Evolutionary conservation across 2,329 filamentous ascomycete species (phyloP), one percentile per base, ranked within the genome.

Genomic region (Taxawa tesnikishii): DNA sequence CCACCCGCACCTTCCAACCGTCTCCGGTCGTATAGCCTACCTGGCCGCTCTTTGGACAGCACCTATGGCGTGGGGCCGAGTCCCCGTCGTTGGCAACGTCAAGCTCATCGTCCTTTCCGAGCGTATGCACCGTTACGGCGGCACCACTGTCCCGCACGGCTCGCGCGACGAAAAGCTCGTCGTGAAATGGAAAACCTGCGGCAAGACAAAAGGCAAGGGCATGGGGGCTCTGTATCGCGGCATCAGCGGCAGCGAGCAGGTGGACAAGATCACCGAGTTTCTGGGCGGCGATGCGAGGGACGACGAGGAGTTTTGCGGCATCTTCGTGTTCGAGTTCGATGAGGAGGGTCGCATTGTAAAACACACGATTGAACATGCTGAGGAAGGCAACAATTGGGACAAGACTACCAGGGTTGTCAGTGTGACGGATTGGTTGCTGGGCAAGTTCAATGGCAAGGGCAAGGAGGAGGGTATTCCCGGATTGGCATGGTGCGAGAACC

Each of bases 311-410:
- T 96, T 96, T 46, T 83, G 77, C 1, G 90, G 90, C 0, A 58
- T 96, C 8, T 98, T 96, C 57, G 79, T 94, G 37, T 98, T 98
- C 54, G 83, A 93, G 43, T 98, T 98, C 53, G 90, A 96, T 50
- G 68, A 75, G 28, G 72, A 93, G 46, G 90, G 90, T 1, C 70
- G 84, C 41, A 75, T 98, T 21, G 59, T 81, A 29, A 84, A 75
- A 44, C 90, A 96, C 55, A 93, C 83, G 0, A 96, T 98, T 48
- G 90, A 98, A 59, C 83, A 93, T 58, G 81, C 83, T 1, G 81
- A 94, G 47, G 79, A 90, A 47, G 77, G 79, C 11, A 74, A 79
- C 24, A 75, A 83, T 38, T 92, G 80, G 75, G 87, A 94, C 47
- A 75, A 73, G 40, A 85, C 82, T 15, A 79, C 83, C 14, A 83